phyloP scores from a whole-genome alignment of 1,284 basidiomycete species.

The Fistulinella staudtii region DNA sequence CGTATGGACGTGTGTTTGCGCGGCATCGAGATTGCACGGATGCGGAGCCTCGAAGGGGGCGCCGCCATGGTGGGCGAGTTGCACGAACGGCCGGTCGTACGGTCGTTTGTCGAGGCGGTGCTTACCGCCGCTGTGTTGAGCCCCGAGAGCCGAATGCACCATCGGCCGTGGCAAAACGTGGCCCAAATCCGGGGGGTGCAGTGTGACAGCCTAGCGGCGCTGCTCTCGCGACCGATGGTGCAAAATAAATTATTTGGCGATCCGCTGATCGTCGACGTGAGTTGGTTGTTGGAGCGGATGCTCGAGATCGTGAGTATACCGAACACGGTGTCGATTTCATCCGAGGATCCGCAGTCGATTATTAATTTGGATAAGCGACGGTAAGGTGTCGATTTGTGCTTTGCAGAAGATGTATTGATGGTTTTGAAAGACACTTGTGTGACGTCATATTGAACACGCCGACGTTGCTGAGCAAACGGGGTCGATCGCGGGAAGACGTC shows the following conservation, averaged over 20 bases:
- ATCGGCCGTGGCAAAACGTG: conserved; percentile 68
- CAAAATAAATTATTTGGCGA: conserved; percentile 44
- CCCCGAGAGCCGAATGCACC: conserved; percentile 68
- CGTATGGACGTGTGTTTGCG: conserved; percentile 68
- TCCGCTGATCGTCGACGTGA: conserved; percentile 65
- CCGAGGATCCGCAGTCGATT: conserved; percentile 50
- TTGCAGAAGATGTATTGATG: too few species aligned
- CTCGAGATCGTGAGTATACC: conserved; percentile 71
- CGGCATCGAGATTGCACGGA: conserved; percentile 66
- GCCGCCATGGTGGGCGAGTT: conserved; percentile 25
- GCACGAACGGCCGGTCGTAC: conserved; percentile 54
- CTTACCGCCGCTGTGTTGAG: conserved; percentile 68
- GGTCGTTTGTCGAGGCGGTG: conserved; percentile 75
- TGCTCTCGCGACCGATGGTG: conserved; percentile 50
- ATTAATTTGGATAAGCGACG: conserved; percentile 80
- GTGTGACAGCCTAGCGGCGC: conserved; percentile 55
- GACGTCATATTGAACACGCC: conserved; percentile 56
- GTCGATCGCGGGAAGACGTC: conserved; percentile 48
- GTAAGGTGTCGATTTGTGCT: conserved; percentile 38
- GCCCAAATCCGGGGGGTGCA: conserved; percentile 53
- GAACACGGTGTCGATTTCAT: conserved; percentile 58
- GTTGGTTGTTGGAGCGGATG: conserved; percentile 76
- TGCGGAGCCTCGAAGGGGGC: conserved; percentile 48
- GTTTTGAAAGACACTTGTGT: conserved; percentile 51
- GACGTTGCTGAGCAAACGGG: conserved; percentile 41